Evolutionary conservation across 129 eudicot species (phyloP).

Genomic region (Erigeron canadensis): DNA sequence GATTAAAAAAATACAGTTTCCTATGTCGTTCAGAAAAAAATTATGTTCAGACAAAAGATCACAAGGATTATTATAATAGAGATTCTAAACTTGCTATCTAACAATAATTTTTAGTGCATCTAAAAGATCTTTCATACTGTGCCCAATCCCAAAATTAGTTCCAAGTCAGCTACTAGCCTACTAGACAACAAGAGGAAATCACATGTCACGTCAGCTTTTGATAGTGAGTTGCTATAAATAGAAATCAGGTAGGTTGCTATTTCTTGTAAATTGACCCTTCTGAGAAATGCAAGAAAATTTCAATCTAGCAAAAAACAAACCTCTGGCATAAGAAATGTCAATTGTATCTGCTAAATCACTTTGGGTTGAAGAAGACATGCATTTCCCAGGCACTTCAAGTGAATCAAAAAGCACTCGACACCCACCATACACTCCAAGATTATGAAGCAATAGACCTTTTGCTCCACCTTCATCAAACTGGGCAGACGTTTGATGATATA

Average conservation of each 20-base stretch:
- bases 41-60: too few species aligned
- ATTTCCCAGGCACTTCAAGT: slow-evolving; percentile 74
- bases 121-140: too few species aligned
- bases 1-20: too few species aligned
- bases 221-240: not conserved
- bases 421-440: slow-evolving; percentile 84
- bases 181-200: not conserved
- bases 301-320: slow-evolving; percentile 35
- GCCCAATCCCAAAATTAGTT: too few species aligned
- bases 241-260: not conserved
- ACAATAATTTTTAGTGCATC: too few species aligned
- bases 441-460: slow-evolving; percentile 80
- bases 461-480: slow-evolving; percentile 99
- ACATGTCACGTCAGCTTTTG: not conserved
- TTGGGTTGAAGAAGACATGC: slow-evolving; percentile 39
- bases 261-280: not conserved
- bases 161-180: too few species aligned
- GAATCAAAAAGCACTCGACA: slow-evolving; percentile 95
- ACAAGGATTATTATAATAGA: too few species aligned
- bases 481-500: slow-evolving; percentile 93
- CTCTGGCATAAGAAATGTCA: slow-evolving; percentile 70
- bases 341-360: slow-evolving; percentile 41
- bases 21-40: too few species aligned
- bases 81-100: too few species aligned
- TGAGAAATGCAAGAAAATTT: not conserved